Base-by-base conservation (phyloP, 2,329 filamentous ascomycete species). In the Paraphaeosphaeria sporulosa region DNA sequence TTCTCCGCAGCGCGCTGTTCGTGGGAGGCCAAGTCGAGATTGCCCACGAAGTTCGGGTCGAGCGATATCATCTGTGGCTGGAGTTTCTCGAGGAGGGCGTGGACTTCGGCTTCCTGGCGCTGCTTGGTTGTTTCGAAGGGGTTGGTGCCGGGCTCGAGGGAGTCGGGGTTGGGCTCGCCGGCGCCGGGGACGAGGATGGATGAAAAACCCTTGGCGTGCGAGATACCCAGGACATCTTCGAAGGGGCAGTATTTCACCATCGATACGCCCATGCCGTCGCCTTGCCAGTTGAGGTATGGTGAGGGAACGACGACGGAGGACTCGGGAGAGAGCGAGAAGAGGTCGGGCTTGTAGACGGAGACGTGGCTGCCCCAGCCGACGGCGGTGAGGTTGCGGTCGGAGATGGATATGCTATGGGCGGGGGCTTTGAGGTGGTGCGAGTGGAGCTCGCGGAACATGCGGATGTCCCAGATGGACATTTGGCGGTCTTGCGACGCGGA, bases 141-240 rank as follows among this genome's bases (percentile, higher is more conserved):
- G 82, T 99, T 99, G 13, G 71, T 75, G 55, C 75, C 75, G 69
- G 89, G 85, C 79, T 99, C 95, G 56, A 97, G 83, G 2, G 93
- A 91, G 77, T 99, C 95, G 76, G 92, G 97, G 85, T 98, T 98
- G 75, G 95, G 89, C 78, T 99, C 95, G 63, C 95, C 95, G n/a
- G 94, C 91, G 50, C 95, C 95, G 8, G 95, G 95, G 1, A 98
- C 88, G 68, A 99, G 87, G 73, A 97, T 87, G 58, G 90, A 95
- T 17, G 90, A 91, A 81, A 98, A 98, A 15, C 95, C 95, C 61
- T 89, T 83, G 73, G 91, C 86, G 81, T 98, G 94, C 2, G 90
- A 87, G 25, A 97, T 85, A 15, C 94, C 95, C 1, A 99, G 86
- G 0, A 97, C 83, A 82, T 99, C 95, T 77, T 99, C 95, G 64